Evolutionary conservation across 2,329 filamentous ascomycete genomes (phyloP), one percentile per base, ranked within the genome.

Genomic region (Aspergillus uvarum): DNA sequence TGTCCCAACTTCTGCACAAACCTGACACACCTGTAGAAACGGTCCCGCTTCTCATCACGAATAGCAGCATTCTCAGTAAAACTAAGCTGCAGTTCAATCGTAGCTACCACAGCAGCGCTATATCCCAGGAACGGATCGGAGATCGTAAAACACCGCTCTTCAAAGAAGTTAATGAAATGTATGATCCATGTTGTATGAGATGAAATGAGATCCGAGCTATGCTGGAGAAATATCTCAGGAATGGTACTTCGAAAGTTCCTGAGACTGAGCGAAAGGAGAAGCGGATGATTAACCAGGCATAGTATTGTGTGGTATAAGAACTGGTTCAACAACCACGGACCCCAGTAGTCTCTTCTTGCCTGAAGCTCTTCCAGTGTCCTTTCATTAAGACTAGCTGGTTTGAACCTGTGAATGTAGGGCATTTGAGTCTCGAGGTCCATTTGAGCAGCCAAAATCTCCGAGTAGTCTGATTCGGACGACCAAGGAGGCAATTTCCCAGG

Each of bases 111-210:
- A 0, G 80, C 81, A 3, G 80, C 81, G 56, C 81, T 81, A 47
- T 84, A 81, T 2, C 78, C 79, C 11, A 82, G 65, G 22, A 80
- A 76, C 2, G 80, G 80, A 65, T 82, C 80, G 5, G 79, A 79
- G 7, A 81, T 75, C 51, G 76, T 70, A 57, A 83, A 81, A 0
- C 68, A 69, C 66, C 81, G 79, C 63, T 79, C 74, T 70, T 77
- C 72, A 59, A 79, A 74, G 62, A 77, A 76, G 51, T 82, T 78
- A 50, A 84, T 77, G 52, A 83, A 80, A 65, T 83, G 80, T 4
- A 83, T 76, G 26, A 84, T 82, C 82, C 82, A 84, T 0, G 79
- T 79, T 0, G 80, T 80, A 61, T 84, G 82, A 0, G 79, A 79
- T 0, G 79, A 77, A 29, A 83, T 82, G 26, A 81, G 72, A 56